Evolutionary conservation across 2,329 filamentous ascomycete species (phyloP).

Genomic region (Ophiostoma fasciatum): DNA sequence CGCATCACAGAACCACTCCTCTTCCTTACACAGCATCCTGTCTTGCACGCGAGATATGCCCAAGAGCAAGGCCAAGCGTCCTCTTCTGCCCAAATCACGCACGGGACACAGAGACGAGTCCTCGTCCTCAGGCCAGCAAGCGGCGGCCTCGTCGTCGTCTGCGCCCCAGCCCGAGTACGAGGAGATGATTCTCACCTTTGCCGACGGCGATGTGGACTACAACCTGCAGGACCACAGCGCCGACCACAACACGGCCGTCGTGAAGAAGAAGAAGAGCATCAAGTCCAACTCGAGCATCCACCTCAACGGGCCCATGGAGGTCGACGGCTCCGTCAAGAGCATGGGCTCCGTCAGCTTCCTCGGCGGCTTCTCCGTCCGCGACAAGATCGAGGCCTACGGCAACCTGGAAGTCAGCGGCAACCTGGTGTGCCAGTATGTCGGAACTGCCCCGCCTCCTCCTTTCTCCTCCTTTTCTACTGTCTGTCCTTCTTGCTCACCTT

Average conservation of each 20-base stretch:
- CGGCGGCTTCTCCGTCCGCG: constrained; percentile 28
- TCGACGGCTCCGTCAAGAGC: constrained; percentile 30
- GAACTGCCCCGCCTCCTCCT: no score
- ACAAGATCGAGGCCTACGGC: constrained; percentile 32
- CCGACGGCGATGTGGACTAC: constrained; percentile 10
- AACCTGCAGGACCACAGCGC: constrained; percentile 3
- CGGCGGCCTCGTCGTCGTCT: background rate
- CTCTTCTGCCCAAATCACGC: no score
- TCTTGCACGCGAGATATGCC: no score
- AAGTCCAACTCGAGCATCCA: constrained; percentile 26
- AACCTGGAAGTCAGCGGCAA: constrained; percentile 26
- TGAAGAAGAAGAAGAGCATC: constrained; percentile 23
- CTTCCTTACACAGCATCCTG: no score
- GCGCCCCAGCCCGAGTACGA: constrained; percentile 9
- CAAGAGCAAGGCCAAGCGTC: no score
- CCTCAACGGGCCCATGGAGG: constrained; percentile 30
- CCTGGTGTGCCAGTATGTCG: constrained; percentile 28
- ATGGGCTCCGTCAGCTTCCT: constrained; percentile 28
- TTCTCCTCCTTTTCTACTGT: background rate
- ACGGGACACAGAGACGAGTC: no score
- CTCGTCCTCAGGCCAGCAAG: background rate
- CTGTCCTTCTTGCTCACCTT: background rate
- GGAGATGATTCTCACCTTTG: constrained; percentile 9
- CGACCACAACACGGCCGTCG: constrained; percentile 6
- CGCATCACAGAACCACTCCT: no score